Conservation (phyloP, 2,329 filamentous ascomycete genomes). For the Graphiopsis chlorocephala region DNA sequence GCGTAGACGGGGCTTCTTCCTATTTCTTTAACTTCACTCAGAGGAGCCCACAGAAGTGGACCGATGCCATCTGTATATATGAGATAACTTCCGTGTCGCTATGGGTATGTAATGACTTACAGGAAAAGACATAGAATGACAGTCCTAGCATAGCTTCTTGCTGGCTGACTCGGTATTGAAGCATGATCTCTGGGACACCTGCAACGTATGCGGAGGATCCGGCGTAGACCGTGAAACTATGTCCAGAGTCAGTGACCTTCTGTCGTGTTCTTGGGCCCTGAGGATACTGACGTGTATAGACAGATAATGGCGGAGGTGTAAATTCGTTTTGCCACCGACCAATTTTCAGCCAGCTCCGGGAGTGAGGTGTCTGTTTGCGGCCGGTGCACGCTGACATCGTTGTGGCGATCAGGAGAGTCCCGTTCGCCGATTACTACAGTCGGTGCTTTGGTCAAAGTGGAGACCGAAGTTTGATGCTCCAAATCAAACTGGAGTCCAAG, state of each 20-base stretch:
- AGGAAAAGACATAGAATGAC: background rate
- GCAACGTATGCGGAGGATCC: background rate
- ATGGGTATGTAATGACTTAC: no score
- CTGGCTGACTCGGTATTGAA: background rate
- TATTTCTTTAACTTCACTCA: slow-evolving; percentile 8
- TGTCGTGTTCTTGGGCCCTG: background rate
- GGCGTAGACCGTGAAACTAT: background rate
- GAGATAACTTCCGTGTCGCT: background rate
- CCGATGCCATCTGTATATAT: background rate
- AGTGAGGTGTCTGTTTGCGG: no score
- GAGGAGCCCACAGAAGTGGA: background rate
- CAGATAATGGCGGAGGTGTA: background rate
- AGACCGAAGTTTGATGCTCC: no score
- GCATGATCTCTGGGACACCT: background rate
- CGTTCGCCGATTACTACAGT: no score
- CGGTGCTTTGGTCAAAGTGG: no score
- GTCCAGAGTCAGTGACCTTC: background rate
- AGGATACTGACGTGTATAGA: background rate
- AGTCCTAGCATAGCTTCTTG: background rate
- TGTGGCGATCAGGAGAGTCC: no score
- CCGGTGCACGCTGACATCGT: no score
- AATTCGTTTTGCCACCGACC: background rate
- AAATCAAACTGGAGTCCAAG: no score
- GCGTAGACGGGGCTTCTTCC: slow-evolving; percentile 27
- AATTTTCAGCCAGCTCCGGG: no score